Base-by-base conservation (phyloP, 225 moss, liverwort and hornwort species). In the Physcomitrium patens region DNA sequence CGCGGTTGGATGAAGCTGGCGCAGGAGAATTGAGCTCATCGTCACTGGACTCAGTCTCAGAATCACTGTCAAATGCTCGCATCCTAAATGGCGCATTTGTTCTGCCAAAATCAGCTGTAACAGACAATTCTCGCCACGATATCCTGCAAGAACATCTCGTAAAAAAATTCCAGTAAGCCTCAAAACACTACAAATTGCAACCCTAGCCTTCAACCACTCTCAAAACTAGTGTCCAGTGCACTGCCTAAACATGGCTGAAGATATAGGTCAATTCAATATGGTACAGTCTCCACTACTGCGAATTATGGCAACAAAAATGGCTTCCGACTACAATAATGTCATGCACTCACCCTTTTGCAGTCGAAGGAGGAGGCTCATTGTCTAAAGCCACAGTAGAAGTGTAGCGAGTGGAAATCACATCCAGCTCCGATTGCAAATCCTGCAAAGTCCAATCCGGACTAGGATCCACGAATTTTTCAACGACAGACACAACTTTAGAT, bases 91-190 rank as follows among this genome's bases (percentile, higher is more conserved):
- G 22, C 50, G 75, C 85, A 63, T 80, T 86, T 65, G 79, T 81
- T 70, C 94, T 87, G 9, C 94, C 96, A 58, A 96, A 96, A 79
- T 94, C 86, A 42, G 94, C 89, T 22, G 92, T 88, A 17, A 89
- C 78, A 7, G 91, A 90, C 45, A 96, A 61, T 31, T 86, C 90
- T 26, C 94, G 90, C 84, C 92, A 94, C 66, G 90, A 96, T 10
- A 92, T 69, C 67, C 94, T 93, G 86, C 50, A 66, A 70, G 46
- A 12, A 49, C 59, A 2, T 17, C 31, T 17, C 73, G 14, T 44
- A 50, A 41, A 52, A 55, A 1, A 68, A 26, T 56, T 31, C 60
- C 31, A 37, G 31, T 37, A 37, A 37, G 31, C 31, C 0, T 37
- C 31, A 37, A 37, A 37, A 37, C 2, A 37, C 7, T 4, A 37